phyloP scores from a whole-genome alignment of 2,329 filamentous ascomycete species.

The Aspergillus melleus region DNA sequence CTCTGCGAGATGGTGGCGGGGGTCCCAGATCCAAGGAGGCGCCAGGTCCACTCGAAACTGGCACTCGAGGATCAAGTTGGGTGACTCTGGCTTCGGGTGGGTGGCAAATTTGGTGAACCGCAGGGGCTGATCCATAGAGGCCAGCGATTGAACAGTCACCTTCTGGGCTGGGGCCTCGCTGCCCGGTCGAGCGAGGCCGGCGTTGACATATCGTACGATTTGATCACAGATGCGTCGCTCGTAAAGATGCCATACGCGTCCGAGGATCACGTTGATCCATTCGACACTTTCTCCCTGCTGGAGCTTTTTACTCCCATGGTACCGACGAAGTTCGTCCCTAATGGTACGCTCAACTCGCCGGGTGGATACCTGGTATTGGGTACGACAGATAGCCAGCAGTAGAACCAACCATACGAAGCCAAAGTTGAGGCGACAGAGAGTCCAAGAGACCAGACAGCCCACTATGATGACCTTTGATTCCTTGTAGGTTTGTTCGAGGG shows the following conservation, averaged over 20 bases:
- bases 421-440: slow-evolving; percentile 13
- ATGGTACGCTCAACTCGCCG: slow-evolving; percentile 14
- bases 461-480: slow-evolving; percentile 18
- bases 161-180: slow-evolving; percentile 3
- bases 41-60: slow-evolving; percentile 12
- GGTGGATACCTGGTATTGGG: slow-evolving; percentile 11
- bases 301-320: slow-evolving; percentile 12
- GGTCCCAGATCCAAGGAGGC: slow-evolving; percentile 2
- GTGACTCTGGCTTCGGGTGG: slow-evolving; percentile 6
- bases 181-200: slow-evolving; percentile 9
- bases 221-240: slow-evolving; percentile 11
- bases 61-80: slow-evolving; percentile 16
- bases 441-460: slow-evolving; percentile 16
- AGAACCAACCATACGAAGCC: slow-evolving; percentile 13
- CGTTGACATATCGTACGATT: slow-evolving; percentile 16
- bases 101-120: slow-evolving; percentile 9
- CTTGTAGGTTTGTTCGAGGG: slow-evolving; percentile 14
- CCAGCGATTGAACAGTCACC: slow-evolving; percentile 16
- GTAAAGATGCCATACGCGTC: slow-evolving; percentile 18
- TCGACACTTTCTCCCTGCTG: slow-evolving; percentile 14
- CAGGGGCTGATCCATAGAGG: slow-evolving; percentile 12
- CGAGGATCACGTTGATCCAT: slow-evolving; percentile 14
- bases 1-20: slow-evolving; percentile 7
- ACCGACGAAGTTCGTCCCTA: slow-evolving; percentile 14
- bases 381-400: slow-evolving; percentile 16